Percentiles rank a stretch among this genome's conserved stretches.
phyloP scores from a whole-genome alignment of 805 yeast species.

The Ogataea salicorniae region DNA sequence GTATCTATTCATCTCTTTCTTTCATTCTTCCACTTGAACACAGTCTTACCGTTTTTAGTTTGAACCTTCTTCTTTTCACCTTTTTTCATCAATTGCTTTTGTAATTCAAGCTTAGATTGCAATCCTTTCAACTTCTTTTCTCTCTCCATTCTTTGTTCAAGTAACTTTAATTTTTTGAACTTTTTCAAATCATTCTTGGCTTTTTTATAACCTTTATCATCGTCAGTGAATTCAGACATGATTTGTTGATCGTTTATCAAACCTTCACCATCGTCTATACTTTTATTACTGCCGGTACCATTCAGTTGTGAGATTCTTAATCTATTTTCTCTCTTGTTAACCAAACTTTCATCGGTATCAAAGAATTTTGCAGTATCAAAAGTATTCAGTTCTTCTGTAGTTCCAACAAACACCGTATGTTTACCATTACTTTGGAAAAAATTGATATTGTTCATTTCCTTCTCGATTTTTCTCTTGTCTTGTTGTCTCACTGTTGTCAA shows the following conservation, averaged over 20 bases:
- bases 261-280: constrained; percentile 26
- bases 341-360: constrained; percentile 60
- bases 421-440: constrained; percentile 55
- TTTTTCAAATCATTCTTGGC: constrained; percentile 42
- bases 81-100: constrained; percentile 83
- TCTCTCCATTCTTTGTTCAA: constrained; percentile 65
- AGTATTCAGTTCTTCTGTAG: constrained; percentile 44
- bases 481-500: constrained; percentile 69
- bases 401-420: constrained; percentile 83
- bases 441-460: constrained; percentile 42
- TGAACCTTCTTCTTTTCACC: constrained; percentile 78
- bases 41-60: constrained; percentile 59
- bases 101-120: constrained; percentile 67
- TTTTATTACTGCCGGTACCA: constrained; percentile 29
- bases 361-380: constrained; percentile 66
- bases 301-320: constrained; percentile 56
- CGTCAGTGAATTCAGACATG: constrained; percentile 23
- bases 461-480: constrained; percentile 62
- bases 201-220: constrained; percentile 17
- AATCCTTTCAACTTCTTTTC: constrained; percentile 63
- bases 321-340: constrained; percentile 67
- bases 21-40: constrained; percentile 81
- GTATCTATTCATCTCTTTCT: constrained; percentile 44
- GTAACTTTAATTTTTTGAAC: constrained; percentile 51
- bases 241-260: constrained; percentile 10